Evolutionary conservation across 2,329 filamentous ascomycete species (phyloP).

Genomic region (Claviceps arundinis): DNA sequence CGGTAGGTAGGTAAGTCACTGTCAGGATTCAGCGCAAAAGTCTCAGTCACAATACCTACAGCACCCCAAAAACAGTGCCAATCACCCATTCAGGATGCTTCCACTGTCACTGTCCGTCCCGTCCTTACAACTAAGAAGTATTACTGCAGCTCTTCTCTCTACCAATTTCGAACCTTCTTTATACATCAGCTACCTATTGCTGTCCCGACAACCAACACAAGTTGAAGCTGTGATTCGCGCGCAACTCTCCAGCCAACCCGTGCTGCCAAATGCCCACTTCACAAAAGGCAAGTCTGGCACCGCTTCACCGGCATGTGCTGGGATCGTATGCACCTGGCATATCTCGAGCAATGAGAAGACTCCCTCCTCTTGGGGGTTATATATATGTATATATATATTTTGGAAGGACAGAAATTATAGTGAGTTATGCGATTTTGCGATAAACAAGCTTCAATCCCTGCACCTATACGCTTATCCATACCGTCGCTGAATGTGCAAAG

Average conservation of each 20-base stretch:
- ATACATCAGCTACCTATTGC: constrained; percentile 2
- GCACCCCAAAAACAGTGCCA: too few species aligned
- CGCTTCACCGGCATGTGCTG: not conserved
- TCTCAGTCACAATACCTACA: too few species aligned
- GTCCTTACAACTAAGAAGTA: not conserved
- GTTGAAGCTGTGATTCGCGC: not conserved
- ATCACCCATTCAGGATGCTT: too few species aligned
- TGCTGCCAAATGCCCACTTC: constrained; percentile 4
- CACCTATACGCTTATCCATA: not conserved
- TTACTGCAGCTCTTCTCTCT: not conserved
- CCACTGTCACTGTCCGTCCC: too few species aligned
- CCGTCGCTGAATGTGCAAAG: not conserved
- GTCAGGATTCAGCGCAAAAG: too few species aligned
- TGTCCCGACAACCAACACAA: not conserved
- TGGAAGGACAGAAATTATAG: too few species aligned
- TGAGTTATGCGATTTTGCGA: too few species aligned
- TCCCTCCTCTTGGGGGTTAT: too few species aligned
- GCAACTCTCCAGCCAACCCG: not conserved
- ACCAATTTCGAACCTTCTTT: constrained; percentile 2
- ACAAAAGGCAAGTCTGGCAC: not conserved
- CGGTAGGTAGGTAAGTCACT: too few species aligned
- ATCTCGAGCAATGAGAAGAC: too few species aligned
- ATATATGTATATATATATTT: too few species aligned
- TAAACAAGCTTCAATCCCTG: not conserved
- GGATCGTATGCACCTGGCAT: too few species aligned